Percentiles rank a stretch among this genome's conserved stretches.
Evolutionary conservation across 495 filamentous ascomycete species (phyloP).

Genomic region (Talaromyces proteolyticus): DNA sequence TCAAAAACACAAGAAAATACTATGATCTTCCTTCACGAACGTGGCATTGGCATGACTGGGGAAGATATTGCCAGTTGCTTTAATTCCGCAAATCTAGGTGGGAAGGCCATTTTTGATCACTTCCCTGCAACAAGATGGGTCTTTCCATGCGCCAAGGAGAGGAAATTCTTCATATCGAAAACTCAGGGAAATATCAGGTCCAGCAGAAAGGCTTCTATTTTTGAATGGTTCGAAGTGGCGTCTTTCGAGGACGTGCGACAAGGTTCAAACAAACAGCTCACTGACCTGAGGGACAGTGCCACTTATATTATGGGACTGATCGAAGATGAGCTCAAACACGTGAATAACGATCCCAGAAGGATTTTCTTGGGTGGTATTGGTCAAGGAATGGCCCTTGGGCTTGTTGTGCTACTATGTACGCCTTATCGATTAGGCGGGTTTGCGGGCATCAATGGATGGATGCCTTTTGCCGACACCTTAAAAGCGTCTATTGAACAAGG

Average conservation of each 20-base stretch:
- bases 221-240: slow-evolving; percentile 40
- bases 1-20: slow-evolving; percentile 45
- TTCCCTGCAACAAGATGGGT: slow-evolving; percentile 34
- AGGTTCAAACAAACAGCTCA: slow-evolving; percentile 29
- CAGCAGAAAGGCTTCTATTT: slow-evolving; percentile 14
- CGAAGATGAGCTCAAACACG: slow-evolving; percentile 27
- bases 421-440: slow-evolving; percentile 27
- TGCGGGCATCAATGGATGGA: slow-evolving; percentile 33
- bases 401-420: slow-evolving; percentile 3
- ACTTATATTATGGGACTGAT: slow-evolving; percentile 23
- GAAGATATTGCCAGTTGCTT: neutral
- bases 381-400: slow-evolving; percentile 45
- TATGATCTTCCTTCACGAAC: slow-evolving; percentile 55
- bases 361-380: slow-evolving; percentile 49
- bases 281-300: slow-evolving; percentile 37
- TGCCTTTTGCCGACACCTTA: slow-evolving; percentile 40
- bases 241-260: slow-evolving; percentile 34
- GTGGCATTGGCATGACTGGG: slow-evolving; percentile 44
- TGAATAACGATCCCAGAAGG: slow-evolving; percentile 21
- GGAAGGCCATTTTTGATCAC: slow-evolving; percentile 19
- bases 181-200: neutral
- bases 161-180: slow-evolving; percentile 11
- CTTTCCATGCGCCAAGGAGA: slow-evolving; percentile 30
- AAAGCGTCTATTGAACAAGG: neutral
- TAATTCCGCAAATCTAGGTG: slow-evolving; percentile 40